Conservation (phyloP, 768 basidiomycete genomes). For the Tremella yokohamensis region DNA sequence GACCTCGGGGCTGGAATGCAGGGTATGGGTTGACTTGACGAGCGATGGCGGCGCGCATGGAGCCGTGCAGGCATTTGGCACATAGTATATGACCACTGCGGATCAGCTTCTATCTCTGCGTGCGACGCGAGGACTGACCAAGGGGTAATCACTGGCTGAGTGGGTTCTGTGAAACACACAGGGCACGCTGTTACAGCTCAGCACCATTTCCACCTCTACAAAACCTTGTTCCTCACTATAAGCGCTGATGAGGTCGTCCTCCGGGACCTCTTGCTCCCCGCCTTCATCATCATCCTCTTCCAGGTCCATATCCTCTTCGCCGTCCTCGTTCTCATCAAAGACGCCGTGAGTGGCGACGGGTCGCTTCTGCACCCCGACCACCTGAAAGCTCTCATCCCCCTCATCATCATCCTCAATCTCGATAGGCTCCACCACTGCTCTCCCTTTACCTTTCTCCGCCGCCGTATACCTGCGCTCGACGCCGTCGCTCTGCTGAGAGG, state of each 20-base stretch:
- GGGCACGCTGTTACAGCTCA: constrained; percentile 28
- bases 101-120: not conserved
- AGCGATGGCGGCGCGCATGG: constrained; percentile 33
- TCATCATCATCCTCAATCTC: constrained; percentile 11
- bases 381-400: constrained; percentile 6
- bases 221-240: constrained; percentile 17
- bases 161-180: constrained; percentile 33
- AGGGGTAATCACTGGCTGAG: constrained; percentile 31
- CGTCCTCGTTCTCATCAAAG: constrained; percentile 14
- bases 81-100: constrained; percentile 43
- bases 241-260: constrained; percentile 10
- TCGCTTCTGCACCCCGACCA: constrained; percentile 1
- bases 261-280: constrained; percentile 6
- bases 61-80: constrained; percentile 32
- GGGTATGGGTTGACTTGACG: constrained; percentile 33
- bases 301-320: constrained; percentile 3
- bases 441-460: constrained; percentile 15
- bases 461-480: constrained; percentile 4
- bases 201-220: not conserved
- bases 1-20: constrained; percentile 2
- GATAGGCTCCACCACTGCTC: constrained; percentile 6
- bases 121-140: constrained; percentile 23
- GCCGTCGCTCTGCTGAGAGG: too few relatives aligned
- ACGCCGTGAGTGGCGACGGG: not conserved
- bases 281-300: constrained; percentile 10